Percentiles rank a stretch among this genome's conserved stretches.
phyloP scores from a whole-genome alignment of 768 basidiomycete genomes.

The Pisolithus albus region DNA sequence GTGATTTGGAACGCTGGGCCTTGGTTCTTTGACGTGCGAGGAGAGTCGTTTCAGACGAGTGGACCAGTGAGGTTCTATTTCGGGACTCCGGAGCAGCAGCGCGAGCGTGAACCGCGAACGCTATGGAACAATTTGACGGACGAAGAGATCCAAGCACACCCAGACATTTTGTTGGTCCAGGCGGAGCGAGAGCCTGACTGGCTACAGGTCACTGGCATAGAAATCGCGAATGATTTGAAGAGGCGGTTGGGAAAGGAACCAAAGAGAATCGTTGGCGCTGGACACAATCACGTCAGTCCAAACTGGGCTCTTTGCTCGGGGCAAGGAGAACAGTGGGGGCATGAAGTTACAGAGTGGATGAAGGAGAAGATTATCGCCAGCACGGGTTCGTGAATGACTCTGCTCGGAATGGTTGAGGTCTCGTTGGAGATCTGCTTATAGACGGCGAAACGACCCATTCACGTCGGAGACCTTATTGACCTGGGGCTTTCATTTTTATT shows the following conservation, averaged over 20 bases:
- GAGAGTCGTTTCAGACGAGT: slow-evolving; percentile 19
- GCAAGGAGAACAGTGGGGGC: slow-evolving; percentile 57
- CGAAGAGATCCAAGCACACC: slow-evolving; percentile 33
- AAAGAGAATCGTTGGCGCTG: slow-evolving; percentile 33
- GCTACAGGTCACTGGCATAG: slow-evolving; percentile 29
- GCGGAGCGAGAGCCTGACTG: slow-evolving; percentile 49
- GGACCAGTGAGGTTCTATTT: slow-evolving; percentile 22
- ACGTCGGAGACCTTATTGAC: too few species aligned
- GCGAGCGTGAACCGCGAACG: slow-evolving; percentile 34
- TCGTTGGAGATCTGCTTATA: too few species aligned
- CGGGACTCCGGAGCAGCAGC: slow-evolving; percentile 37
- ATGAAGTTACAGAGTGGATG: slow-evolving; percentile 36
- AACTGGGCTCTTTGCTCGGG: slow-evolving; percentile 45
- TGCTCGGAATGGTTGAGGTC: too few species aligned
- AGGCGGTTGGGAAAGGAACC: slow-evolving; percentile 29
- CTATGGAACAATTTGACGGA: slow-evolving; percentile 34
- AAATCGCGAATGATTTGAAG: slow-evolving; percentile 36
- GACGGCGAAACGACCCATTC: too few species aligned
- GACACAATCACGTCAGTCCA: slow-evolving; percentile 61
- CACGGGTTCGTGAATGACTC: not conserved
- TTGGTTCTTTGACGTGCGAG: slow-evolving; percentile 31
- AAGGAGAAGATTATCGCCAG: slow-evolving; percentile 12
- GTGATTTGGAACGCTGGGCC: slow-evolving; percentile 41
- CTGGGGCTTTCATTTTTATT: too few species aligned
- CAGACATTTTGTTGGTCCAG: slow-evolving; percentile 41